Base-by-base conservation (phyloP, 371 early-diverging fungal species). In the Amoeboaphelidium protococcarum region DNA sequence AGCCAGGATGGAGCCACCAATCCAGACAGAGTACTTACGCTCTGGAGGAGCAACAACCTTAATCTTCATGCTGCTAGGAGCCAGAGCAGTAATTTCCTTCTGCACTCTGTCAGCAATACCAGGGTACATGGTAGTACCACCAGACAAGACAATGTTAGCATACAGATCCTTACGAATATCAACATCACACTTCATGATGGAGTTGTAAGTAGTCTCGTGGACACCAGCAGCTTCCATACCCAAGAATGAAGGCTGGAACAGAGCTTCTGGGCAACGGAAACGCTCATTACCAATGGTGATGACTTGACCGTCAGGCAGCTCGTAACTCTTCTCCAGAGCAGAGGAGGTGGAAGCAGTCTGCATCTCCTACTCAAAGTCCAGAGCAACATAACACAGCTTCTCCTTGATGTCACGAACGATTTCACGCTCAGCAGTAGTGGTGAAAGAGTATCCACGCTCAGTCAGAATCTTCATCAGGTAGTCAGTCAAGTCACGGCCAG, bases 21-120 rank as follows among this genome's bases (percentile, higher is more conserved):
- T 98, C 98, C 99, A 99, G 66, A 96, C 98, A 58, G 94, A 90
- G 86, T 98, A 98, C 73, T 99, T 99, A 65, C 98, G 82, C 71
- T 99, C 98, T 48, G 98, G 96, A 46, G 98, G 98, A 54, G 98
- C 92, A 55, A 98, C 90, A 61, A 99, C 92, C 82, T 92, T 89
- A 74, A 98, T 83, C 79, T 90, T 90, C 84, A 94, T 95, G 59
- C 86, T 80, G 56, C 89, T 80, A 43, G 98, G 91, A 41, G 98
- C 97, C 54, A 98, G 69, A 42, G 86, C 80, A 52, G 88, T 82
- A 64, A 98, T 84, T 69, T 99, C 99, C 67, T 87, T 85, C 65
- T 89, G 86, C 77, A 98, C 83, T 59, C 96, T 58, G 40, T 65
- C 60, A 37, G 46, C 49, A 26, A 45, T 52, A 23, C 58, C 60